phyloP scores from a whole-genome alignment of 1,284 basidiomycete genomes.

The Heterobasidion annosum region DNA sequence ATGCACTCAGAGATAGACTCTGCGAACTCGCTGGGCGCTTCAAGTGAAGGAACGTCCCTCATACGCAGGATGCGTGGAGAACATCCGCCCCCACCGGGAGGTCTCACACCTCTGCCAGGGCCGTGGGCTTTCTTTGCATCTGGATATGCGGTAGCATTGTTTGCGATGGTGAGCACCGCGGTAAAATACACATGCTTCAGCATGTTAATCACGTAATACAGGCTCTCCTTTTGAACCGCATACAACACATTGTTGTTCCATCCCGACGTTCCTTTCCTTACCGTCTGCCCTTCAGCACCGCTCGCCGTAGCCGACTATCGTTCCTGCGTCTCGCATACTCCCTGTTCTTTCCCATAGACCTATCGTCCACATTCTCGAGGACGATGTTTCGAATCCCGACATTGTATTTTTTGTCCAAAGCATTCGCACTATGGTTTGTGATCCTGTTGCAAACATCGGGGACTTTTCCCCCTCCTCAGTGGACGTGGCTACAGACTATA shows the following conservation, averaged over 20 bases:
- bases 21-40: neutral
- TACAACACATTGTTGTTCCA: slow-evolving; percentile 69
- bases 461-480: slow-evolving; percentile 24
- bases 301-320: slow-evolving; percentile 14
- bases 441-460: slow-evolving; percentile 49
- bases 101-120: slow-evolving; percentile 3
- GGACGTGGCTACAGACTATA: slow-evolving; percentile 23
- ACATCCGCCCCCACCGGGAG: neutral
- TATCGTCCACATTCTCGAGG: slow-evolving; percentile 50
- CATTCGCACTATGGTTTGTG: slow-evolving; percentile 45
- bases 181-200: neutral
- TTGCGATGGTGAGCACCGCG: slow-evolving; percentile 4
- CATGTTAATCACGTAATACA: slow-evolving; percentile 15
- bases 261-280: slow-evolving; percentile 33
- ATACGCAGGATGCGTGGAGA: slow-evolving; percentile 1
- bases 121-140: slow-evolving; percentile 7
- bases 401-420: slow-evolving; percentile 45
- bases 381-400: slow-evolving; percentile 52
- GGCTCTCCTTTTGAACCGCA: slow-evolving; percentile 61
- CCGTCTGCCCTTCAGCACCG: slow-evolving; percentile 16
- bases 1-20: slow-evolving; percentile 1
- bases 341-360: slow-evolving; percentile 50
- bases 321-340: slow-evolving; percentile 23
- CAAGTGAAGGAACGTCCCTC: neutral
- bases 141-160: slow-evolving; percentile 4